Evolutionary conservation across 2,329 filamentous ascomycete species (phyloP).

Genomic region (Madurella mycetomatis): DNA sequence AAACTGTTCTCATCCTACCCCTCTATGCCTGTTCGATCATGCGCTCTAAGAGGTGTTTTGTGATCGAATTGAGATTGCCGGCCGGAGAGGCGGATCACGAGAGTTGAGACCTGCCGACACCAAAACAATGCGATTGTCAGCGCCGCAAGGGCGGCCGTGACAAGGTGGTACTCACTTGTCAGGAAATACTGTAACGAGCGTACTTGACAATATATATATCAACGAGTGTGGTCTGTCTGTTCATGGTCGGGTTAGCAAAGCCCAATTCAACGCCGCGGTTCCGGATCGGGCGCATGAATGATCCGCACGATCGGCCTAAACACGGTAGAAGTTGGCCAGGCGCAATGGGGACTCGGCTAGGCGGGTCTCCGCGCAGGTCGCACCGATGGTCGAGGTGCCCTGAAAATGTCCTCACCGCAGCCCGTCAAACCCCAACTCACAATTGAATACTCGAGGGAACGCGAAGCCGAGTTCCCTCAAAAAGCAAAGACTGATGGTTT

Average conservation of each 20-base stretch:
- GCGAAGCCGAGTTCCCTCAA: constrained; percentile 1
- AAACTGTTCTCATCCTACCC: constrained; percentile 47
- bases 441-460: constrained; percentile 11
- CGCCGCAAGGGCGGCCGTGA: constrained; percentile 13
- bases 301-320: constrained; percentile 30
- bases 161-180: constrained; percentile 40
- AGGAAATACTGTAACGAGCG: constrained; percentile 51
- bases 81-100: constrained; percentile 2
- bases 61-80: constrained; percentile 1
- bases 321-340: constrained; percentile 4
- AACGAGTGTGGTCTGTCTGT: constrained; percentile 43
- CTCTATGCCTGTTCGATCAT: constrained; percentile 18
- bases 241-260: constrained; percentile 13
- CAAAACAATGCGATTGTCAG: constrained; percentile 20
- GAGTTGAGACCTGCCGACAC: constrained; percentile 15
- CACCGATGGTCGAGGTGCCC: constrained; percentile 7
- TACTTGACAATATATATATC: constrained; percentile 51
- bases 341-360: not conserved
- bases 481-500: constrained; percentile 9
- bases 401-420: not conserved
- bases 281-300: constrained; percentile 26
- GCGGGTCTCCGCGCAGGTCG: constrained; percentile 1
- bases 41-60: constrained; percentile 9
- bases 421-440: constrained; percentile 22
- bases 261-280: not conserved